Evolutionary conservation across 1,284 basidiomycete genomes (phyloP), one percentile per base, ranked within the genome.

Genomic region (Fomitopsis pinicola): DNA sequence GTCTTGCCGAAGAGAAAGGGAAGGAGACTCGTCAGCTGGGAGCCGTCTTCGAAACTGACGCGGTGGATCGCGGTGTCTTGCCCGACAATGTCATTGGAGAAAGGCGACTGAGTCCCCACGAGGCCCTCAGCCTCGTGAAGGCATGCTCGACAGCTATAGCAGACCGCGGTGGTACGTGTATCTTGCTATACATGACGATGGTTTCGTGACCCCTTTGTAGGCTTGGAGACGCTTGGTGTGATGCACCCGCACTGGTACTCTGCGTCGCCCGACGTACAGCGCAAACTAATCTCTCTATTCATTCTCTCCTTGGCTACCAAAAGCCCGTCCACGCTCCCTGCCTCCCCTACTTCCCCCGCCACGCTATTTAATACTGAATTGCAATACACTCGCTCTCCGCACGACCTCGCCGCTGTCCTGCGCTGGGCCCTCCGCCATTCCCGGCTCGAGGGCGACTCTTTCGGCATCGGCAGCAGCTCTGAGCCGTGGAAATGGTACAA

Each of bases 181-280:
- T 45, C 15, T 5, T 22, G 9, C 19, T 36, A 3, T 54, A 9
- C 5, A 53, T 35, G 28, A 53, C n/a, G 26, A n/a, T 38, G 12
- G 2, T 9, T 4, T 54, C 2, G 17, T 54, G 35, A 54, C 36
- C 35, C 8, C n/a, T 15, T 6, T 44, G 2, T 63, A 91, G 89
- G 89, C 33, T 76, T 90, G 56, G 88, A 90, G 71, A 85, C 86
- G 2, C 84, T 89, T 55, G 89, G 89, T 35, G 79, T 92, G 45
- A 91, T 92, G 88, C 87, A 88, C 67, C 88, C 90, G 5, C 87
- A 91, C 70, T 92, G 88, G 89, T 79, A 89, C 69, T 87, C 89
- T 48, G 79, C 89, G 17, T 89, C 87, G 17, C 82, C 83, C 9
- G 81, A 84, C 10, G 73, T 80, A 36, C 90, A 92, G 71, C 83